Conservation (phyloP, 495 filamentous ascomycete species). For the Hyphodiscus hymeniophilus region DNA sequence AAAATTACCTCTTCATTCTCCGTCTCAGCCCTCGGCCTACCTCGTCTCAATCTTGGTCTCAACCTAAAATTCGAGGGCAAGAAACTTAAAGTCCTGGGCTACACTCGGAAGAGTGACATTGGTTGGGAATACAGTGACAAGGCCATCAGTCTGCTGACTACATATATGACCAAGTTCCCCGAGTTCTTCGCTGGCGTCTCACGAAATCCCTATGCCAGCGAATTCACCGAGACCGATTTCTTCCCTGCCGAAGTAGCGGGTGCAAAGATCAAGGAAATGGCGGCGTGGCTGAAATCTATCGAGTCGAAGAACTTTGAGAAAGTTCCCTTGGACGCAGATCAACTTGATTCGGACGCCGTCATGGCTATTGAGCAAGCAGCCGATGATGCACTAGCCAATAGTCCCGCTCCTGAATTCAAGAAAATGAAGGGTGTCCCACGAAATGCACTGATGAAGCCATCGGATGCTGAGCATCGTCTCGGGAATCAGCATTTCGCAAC, state of each 20-base stretch:
- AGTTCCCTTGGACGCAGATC: constrained; percentile 90
- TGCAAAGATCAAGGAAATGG: constrained; percentile 73
- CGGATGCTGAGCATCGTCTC: constrained; percentile 85
- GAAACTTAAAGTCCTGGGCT: constrained; percentile 93
- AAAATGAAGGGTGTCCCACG: constrained; percentile 74
- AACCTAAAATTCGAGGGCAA: constrained; percentile 95
- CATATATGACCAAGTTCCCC: constrained; percentile 92
- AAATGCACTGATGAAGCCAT: constrained; percentile 78
- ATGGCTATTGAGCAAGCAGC: constrained; percentile 71
- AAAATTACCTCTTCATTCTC: constrained; percentile 93
- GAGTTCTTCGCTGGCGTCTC: constrained; percentile 88
- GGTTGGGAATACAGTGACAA: constrained; percentile 96
- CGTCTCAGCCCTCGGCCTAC: constrained; percentile 66
- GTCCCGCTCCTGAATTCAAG: constrained; percentile 46
- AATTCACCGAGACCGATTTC: constrained; percentile 61
- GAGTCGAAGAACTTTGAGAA: constrained; percentile 86
- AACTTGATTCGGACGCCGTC: constrained; percentile 87
- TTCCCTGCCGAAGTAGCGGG: constrained; percentile 61
- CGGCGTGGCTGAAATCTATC: constrained; percentile 80
- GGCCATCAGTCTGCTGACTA: constrained; percentile 65
- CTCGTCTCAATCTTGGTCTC: constrained; percentile 78
- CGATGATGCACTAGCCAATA: constrained; percentile 43
- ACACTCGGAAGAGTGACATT: constrained; percentile 70
- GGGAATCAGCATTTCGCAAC: constrained; percentile 76
- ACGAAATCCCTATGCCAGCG: constrained; percentile 62